Evolutionary conservation across 208 protist species (phyloP), one percentile per base, ranked within the genome.

Genomic region (Blastocrithidia nonstop): DNA sequence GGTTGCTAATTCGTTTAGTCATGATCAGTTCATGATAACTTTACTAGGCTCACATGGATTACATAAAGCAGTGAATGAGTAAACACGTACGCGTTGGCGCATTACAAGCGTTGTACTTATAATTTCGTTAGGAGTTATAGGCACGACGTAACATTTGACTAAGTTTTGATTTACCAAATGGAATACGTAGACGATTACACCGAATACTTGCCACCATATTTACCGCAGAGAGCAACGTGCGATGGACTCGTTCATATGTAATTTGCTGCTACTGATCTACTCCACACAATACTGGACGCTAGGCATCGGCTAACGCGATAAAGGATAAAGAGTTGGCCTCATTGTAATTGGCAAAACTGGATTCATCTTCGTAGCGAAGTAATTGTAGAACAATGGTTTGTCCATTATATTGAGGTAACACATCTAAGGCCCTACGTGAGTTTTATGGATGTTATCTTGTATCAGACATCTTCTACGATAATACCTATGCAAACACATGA

Each of bases 111-210:
- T 78, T 82, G 56, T 82, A 52, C 7, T 54, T 46, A 50, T 93
- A 80, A 22, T 71, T 65, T 57, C 91, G 92, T 66, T 95, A 82
- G 3, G 62, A 57, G 45, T 95, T 95, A 71, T 93, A 95, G 44
- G 67, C 64, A 17, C 83, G 79, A 33, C 79, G 77, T 56, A 95
- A 66, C 17, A 95, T 65, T 64, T 86, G 78, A 13, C 69, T 88
- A 38, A 95, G 46, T 57, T 90, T 88, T 24, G 82, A 93, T 56
- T 89, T 95, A 20, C 81, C 82, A 59, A 89, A 95, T n/a, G 87
- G 87, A 31, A 95, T 81, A 28, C 87, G 73, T 45, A 93, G 65
- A 13, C 83, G 79, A 56, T 59, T 93, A 65, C 83, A 91, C 48
- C 84, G 79, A 66, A 93, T 93, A 56, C 79, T 84, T 4, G 79